Evolutionary conservation across 345 rosid species (phyloP), one percentile per base, ranked within the genome.

Genomic region (Luvunga scandens): DNA sequence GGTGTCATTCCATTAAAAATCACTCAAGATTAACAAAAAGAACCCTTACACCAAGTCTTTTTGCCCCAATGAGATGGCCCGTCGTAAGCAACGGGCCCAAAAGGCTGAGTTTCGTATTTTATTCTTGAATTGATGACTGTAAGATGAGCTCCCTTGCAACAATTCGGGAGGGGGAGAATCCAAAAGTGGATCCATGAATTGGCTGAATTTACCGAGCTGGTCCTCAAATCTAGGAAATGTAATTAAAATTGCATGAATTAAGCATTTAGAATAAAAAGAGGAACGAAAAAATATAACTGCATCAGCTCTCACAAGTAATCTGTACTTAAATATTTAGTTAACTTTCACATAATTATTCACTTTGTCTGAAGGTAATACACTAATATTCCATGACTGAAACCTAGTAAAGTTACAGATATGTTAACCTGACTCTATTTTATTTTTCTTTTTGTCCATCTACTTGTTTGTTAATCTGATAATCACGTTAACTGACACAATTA

Each of bases 161-260:
- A 89, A 80, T 83, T 95, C 97, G 12, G 98, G 98, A 31, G 95
- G 91, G 33, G 90, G 56, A 38, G 90, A 86, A 88, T 95, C 98
- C 88, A 95, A 83, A n/a, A 92, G 89, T 27, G 88, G 91, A 82
- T 92, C 94, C 95, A 93, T 86, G 72, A 95, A 85, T 75, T 85
- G 69, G 79, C 92, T 88, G 78, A 93, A 95, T 22, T 84, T 93
- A 88, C 91, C 89, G 12, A 93, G 90, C 83, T 93, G 95, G 76
- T 79, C 84, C 86, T 93, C 98, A 56, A 93, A 95, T 86, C 98
- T 95, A 80, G 57, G 57, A n/a, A 64, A 59, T 2, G 24, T 22
- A 62, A 73, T 24, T 66, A 34, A 28, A 67, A 67, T 3, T 4
- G 42, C 34, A 27, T n/a, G 18, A 73, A 24, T 3, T 14, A 63